Evolutionary conservation across 2,329 filamentous ascomycete genomes (phyloP), one percentile per base, ranked within the genome.

Genomic region (Ascosphaera aggregata): DNA sequence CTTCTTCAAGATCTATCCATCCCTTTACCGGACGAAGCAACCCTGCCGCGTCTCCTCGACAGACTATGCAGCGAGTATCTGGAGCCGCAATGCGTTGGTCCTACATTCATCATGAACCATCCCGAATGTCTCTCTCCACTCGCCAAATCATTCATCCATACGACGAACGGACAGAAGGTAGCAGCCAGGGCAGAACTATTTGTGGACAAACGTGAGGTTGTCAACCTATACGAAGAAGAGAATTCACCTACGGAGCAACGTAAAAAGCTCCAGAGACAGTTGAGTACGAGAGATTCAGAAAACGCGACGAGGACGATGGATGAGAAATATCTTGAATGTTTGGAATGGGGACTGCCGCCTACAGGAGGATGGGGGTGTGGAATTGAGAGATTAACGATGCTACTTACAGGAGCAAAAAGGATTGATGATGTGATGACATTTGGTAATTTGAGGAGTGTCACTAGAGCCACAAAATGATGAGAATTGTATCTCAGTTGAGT

Each of bases 171-270:
- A 11, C 85, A 94, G 53, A 57, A 69, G 7, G 73, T 93, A 1
- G 77, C 82, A 1, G 80, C 81, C 1, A 75, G 85, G 4, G 80
- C 79, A 0, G 85, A 94, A 57, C 69, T 93, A 17, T 93, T 92
- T 58, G 71, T 91, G 44, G 61, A 71, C 38, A 73, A 77, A 32
- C 71, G 73, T 40, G 89, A 98, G 53, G 67, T 93, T 22, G 81
- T 86, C 43, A 98, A 98, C 57, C 91, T 86, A 63, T 98, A 98
- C 56, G 89, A 98, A 55, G 89, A 98, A 58, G 89, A 98, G 55
- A 98, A 98, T 56, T 80, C 81, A 39, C 89, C 89, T 0, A 74
- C 78, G 40, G 79, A 77, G 49, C 89, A 98, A 59, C 68, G 80
- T 36, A 65, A 69, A 40, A 98, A 98, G 57, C 84, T 98, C 45